Evolutionary conservation across 176 grass and related monocot genomes (phyloP).

Genomic region (Zoysia pacifica): DNA sequence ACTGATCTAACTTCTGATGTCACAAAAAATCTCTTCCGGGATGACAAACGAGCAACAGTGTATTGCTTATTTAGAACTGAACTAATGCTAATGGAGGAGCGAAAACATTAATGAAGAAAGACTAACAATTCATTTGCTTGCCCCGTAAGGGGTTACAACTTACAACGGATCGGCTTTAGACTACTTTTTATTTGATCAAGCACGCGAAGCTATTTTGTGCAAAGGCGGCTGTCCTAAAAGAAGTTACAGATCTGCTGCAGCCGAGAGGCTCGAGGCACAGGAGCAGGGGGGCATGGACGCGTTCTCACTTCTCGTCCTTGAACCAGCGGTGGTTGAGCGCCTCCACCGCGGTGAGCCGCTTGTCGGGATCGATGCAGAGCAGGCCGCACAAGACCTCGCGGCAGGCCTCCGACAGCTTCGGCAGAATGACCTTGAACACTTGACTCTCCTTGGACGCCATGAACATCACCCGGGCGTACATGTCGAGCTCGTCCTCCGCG

Average conservation of each 20-base stretch:
- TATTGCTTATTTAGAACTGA: neutral
- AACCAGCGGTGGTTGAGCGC: conserved; percentile 34
- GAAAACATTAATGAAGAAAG: neutral
- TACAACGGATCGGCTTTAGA: too few relatives aligned
- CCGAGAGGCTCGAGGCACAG: neutral
- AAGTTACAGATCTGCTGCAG: neutral
- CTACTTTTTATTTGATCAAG: neutral
- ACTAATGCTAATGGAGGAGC: neutral
- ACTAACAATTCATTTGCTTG: neutral
- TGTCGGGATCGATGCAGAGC: conserved; percentile 30
- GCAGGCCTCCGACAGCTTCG: neutral
- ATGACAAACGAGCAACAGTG: too few relatives aligned
- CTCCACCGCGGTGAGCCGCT: conserved; percentile 3
- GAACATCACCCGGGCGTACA: neutral
- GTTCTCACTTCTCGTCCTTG: neutral
- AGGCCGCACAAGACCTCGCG: conserved; percentile 39
- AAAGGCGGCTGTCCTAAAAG: neutral
- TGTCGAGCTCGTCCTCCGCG: neutral
- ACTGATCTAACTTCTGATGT: neutral
- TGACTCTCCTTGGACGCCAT: neutral
- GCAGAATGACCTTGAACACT: neutral
- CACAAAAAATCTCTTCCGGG: neutral
- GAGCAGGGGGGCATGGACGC: neutral
- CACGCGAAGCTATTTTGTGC: neutral
- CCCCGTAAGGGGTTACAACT: neutral